Percentiles rank a stretch among this genome's conserved stretches.
Evolutionary conservation across 2,329 filamentous ascomycete species (phyloP).

Genomic region (Fusarium mexicanum): DNA sequence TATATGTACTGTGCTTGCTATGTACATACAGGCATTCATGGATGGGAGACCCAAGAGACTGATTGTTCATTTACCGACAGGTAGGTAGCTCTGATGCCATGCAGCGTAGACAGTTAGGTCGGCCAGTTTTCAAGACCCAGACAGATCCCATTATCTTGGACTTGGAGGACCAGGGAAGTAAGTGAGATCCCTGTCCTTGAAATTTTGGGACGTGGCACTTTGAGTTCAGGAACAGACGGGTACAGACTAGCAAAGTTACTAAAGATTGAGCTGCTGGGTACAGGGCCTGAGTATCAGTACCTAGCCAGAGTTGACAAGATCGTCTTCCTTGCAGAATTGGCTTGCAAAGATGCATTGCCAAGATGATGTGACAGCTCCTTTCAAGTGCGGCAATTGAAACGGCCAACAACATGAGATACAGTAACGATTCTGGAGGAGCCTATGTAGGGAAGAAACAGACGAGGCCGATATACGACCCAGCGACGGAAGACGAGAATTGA

Average conservation of each 20-base stretch:
- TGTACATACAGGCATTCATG: neutral
- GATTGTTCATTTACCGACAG: constrained; percentile 37
- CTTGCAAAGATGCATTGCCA: neutral
- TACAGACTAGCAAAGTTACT: neutral
- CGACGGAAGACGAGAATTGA: constrained; percentile 19
- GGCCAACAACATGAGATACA: neutral
- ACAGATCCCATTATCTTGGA: constrained; percentile 20
- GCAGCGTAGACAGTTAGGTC: constrained; percentile 15
- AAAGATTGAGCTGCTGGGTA: neutral
- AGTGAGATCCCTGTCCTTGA: constrained; percentile 12
- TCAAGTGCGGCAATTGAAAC: constrained; percentile 8
- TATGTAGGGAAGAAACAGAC: neutral
- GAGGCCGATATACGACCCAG: constrained; percentile 10
- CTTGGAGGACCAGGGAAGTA: constrained; percentile 9
- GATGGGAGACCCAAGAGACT: constrained; percentile 2
- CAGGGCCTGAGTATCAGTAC: neutral
- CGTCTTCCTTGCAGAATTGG: constrained; percentile 7
- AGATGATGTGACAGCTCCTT: neutral
- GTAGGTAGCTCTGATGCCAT: constrained; percentile 34
- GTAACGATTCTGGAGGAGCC: neutral
- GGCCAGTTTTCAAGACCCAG: constrained; percentile 18
- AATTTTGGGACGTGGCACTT: constrained; percentile 3
- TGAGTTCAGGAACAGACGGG: constrained; percentile 16
- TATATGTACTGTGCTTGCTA: neutral
- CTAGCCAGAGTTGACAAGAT: neutral